Base-by-base conservation (phyloP, 1,139 yeast species). In the Geotrichum aggregatum region DNA sequence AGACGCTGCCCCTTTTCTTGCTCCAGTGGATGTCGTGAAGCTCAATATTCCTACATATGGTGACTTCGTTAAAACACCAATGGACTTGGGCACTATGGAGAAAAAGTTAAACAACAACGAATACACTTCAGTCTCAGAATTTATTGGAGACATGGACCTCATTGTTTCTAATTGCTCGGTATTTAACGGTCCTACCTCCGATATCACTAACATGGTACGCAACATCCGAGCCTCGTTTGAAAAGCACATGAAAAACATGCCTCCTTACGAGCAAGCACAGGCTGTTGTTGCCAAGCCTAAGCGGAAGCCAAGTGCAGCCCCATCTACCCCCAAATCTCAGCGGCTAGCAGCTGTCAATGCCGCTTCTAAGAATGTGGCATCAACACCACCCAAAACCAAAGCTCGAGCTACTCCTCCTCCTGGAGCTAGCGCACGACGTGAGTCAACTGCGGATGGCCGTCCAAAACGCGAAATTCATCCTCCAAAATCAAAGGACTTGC, bases 401-500 rank as follows among this genome's bases (percentile, higher is more conserved):
- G 13, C 44, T 8, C 42, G 46, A 19, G 56, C 61, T 30, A 35
- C 49, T 5, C 39, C 36, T 19, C 34, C 34, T 31, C 56, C 68
- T 8, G 61, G 59, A 54, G 74, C 79, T 39, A 74, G 66, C 56
- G 77, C 77, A 58, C 77, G 95, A 63, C 77, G 95, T 54, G 87
- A 80, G 50, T 73, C 79, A 4, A 71, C 76, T n/a, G 76, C 75
- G 2, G 78, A 74, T 43, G 83, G 83, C 40, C 78, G 98, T 60
- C 98, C 98, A 42, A 91, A 91, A 71, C 81, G 99, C 61, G 95
- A 89, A 62, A 88, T 92, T 47, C 97, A 91, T 66, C 98, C 98
- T 1, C 98, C 98, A 51, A 85, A 87, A 65, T 87, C 96, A 18
- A 88, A 88, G 66, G 98, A 92, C 67, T 80, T 91, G 67, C 95